phyloP scores from a whole-genome alignment of 1,284 basidiomycete species.

The Erythrobasidium hasegawianum region DNA sequence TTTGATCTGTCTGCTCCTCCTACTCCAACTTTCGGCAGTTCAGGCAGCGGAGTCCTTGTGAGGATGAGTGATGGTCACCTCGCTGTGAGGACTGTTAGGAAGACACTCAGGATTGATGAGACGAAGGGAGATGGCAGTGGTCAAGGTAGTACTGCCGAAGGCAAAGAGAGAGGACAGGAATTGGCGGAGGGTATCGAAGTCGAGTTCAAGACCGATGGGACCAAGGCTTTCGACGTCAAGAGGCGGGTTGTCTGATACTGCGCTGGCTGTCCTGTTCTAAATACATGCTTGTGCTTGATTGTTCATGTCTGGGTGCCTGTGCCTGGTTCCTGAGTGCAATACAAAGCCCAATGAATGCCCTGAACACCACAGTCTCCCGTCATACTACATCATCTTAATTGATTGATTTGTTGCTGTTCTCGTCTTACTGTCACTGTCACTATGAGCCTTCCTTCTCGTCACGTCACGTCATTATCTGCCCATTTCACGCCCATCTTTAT shows the following conservation, averaged over 20 bases:
- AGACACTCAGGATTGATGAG: constrained; percentile 28
- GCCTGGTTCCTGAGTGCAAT: too few species aligned
- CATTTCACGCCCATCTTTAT: too few species aligned
- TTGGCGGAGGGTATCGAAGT: constrained; percentile 28
- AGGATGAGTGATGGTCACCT: constrained; percentile 18
- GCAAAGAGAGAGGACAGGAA: constrained; percentile 23
- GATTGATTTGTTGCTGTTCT: too few species aligned
- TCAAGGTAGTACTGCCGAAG: too few species aligned
- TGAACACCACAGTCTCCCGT: too few species aligned
- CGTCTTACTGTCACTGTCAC: too few species aligned
- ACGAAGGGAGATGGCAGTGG: background rate
- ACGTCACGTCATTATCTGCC: too few species aligned
- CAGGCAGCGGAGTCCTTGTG: constrained; percentile 25
- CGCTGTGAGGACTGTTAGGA: constrained; percentile 23
- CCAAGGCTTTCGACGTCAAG: constrained; percentile 27
- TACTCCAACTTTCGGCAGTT: constrained; percentile 15
- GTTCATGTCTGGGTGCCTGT: background rate
- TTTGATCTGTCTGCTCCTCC: constrained; percentile 29
- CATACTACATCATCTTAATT: too few species aligned
- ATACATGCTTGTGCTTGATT: background rate
- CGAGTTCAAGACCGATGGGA: constrained; percentile 30
- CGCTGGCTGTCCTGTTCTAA: background rate
- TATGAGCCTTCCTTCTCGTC: too few species aligned
- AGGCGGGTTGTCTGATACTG: background rate
- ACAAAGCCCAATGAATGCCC: too few species aligned